phyloP scores from a whole-genome alignment of 768 basidiomycete genomes.

The Wakefieldia striispora region DNA sequence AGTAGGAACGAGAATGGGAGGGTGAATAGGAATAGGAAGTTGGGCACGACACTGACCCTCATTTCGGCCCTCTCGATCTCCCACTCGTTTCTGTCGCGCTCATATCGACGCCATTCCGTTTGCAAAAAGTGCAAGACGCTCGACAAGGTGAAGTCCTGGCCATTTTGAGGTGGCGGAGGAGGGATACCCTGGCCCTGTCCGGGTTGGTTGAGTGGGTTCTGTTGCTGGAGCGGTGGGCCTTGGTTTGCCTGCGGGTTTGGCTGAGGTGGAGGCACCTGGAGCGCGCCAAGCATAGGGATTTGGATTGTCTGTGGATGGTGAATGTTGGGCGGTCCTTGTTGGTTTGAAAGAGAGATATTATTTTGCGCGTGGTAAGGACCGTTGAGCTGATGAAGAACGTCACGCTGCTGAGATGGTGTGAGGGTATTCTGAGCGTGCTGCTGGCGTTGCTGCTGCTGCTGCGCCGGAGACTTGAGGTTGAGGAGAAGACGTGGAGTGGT shows the following conservation, averaged over 20 bases:
- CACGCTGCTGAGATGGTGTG: slow-evolving; percentile 25
- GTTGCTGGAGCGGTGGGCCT: slow-evolving; percentile 53
- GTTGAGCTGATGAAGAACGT: slow-evolving; percentile 29
- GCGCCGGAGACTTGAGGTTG: slow-evolving; percentile 31
- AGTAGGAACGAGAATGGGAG: background rate
- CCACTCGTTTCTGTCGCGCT: slow-evolving; percentile 99
- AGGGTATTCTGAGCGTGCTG: slow-evolving; percentile 30
- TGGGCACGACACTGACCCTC: slow-evolving; percentile 63
- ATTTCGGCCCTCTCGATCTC: slow-evolving; percentile 99
- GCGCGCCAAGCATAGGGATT: slow-evolving; percentile 70
- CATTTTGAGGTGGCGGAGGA: slow-evolving; percentile 74
- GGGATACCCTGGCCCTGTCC: background rate
- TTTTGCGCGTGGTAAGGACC: slow-evolving; percentile 30
- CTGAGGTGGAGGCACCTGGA: slow-evolving; percentile 60
- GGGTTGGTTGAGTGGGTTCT: slow-evolving; percentile 44
- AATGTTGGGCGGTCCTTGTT: slow-evolving; percentile 32
- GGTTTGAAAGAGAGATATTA: slow-evolving; percentile 9
- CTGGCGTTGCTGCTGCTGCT: slow-evolving; percentile 23
- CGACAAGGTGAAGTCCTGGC: slow-evolving; percentile 91
- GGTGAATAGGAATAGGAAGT: no score
- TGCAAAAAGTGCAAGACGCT: slow-evolving; percentile 96
- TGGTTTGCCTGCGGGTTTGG: slow-evolving; percentile 35
- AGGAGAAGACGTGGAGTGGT: slow-evolving; percentile 32
- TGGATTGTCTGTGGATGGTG: slow-evolving; percentile 44
- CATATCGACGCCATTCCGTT: slow-evolving; percentile 96